Conservation (phyloP, 2,329 filamentous ascomycete species). For the Rutstroemia sp. region DNA sequence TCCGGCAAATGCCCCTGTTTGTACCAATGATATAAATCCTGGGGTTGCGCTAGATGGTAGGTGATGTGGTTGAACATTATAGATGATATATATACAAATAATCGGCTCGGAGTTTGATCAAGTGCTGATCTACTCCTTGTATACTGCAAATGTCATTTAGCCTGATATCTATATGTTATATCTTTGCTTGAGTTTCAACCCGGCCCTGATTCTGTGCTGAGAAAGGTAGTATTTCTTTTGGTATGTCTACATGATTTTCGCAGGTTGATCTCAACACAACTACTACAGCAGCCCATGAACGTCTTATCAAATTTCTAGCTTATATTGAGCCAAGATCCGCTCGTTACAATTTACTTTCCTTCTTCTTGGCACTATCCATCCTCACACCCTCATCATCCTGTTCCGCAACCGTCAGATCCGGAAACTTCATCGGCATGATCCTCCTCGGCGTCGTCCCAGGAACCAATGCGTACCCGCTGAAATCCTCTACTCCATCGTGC, state of each 20-base stretch:
- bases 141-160: background rate
- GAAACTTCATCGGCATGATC: slow-evolving; percentile 67
- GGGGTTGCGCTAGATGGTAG: background rate
- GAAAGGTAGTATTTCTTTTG: too few relatives aligned
- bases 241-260: too few relatives aligned
- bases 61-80: background rate
- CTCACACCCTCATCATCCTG: slow-evolving; percentile 72
- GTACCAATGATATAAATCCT: background rate
- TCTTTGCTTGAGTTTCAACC: too few relatives aligned
- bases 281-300: too few relatives aligned
- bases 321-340: too few relatives aligned
- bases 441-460: slow-evolving; percentile 55
- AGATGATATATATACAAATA: background rate
- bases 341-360: background rate
- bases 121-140: background rate
- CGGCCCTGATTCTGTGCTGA: too few relatives aligned
- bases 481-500: slow-evolving; percentile 58
- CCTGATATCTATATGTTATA: too few relatives aligned
- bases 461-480: slow-evolving; percentile 65
- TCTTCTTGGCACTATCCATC: slow-evolving; percentile 52
- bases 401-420: slow-evolving; percentile 64
- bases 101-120: background rate
- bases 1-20: slow-evolving; percentile 23
- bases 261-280: too few relatives aligned
- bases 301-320: too few relatives aligned